These are phyloP conservation scores for Solioccasus polychromus DNA, from an alignment of 768 basidiomycete species.

Conservation along the genomic window DNA sequence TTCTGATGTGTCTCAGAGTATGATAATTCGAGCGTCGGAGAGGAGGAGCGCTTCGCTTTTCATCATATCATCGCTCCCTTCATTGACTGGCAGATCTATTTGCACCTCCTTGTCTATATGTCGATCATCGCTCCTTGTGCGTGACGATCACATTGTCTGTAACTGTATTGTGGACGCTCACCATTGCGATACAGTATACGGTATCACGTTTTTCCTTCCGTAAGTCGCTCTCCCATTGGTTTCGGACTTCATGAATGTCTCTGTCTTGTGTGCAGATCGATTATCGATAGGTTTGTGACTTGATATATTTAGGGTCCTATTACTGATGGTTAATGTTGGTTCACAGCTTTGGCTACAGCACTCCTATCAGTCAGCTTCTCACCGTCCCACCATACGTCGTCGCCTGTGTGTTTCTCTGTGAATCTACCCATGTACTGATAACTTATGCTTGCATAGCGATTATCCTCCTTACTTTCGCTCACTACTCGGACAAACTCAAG, in stretches of 20 bases:
- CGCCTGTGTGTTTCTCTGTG: constrained; percentile 46
- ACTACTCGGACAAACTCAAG: constrained; percentile 55
- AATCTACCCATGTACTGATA: not conserved
- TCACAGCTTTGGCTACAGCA: constrained; percentile 54
- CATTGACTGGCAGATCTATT: constrained; percentile 58
- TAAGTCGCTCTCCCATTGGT: constrained; percentile 34
- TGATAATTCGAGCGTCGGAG: constrained; percentile 18
- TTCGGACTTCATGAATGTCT: constrained; percentile 1
- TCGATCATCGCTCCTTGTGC: constrained; percentile 56
- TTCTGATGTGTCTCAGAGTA: constrained; percentile 48
- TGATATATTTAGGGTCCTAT: not conserved
- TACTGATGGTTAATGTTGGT: not conserved
- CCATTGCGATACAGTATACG: constrained; percentile 46
- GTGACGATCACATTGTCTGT: constrained; percentile 21
- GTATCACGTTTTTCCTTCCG: constrained; percentile 70
- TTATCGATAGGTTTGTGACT: constrained; percentile 47
- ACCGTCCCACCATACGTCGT: constrained; percentile 67
- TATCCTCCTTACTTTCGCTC: constrained; percentile 48
- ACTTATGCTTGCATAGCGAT: constrained; percentile 38
- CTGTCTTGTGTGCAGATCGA: constrained; percentile 40
- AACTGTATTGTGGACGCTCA: constrained; percentile 1
- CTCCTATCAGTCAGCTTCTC: constrained; percentile 58
- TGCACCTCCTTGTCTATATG: constrained; percentile 30
- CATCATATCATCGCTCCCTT: constrained; percentile 54
- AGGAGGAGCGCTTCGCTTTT: constrained; percentile 54